Evolutionary conservation across 129 eudicot species (phyloP).

Genomic region (Flaveria trinervia): DNA sequence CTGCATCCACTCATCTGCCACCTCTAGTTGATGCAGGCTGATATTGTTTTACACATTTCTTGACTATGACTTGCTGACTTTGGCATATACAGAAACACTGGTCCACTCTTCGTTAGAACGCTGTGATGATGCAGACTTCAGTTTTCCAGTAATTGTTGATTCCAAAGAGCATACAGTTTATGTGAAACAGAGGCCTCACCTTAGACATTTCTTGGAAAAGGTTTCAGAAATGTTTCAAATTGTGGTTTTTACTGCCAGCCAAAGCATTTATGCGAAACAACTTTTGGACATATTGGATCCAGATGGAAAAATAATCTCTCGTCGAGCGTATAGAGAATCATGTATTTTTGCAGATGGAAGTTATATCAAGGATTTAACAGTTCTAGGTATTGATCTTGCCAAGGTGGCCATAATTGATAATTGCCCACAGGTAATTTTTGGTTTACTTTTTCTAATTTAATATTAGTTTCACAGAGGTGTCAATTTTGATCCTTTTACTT

Average conservation of each 20-base stretch:
- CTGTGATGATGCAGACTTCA: constrained; percentile 85
- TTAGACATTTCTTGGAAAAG: constrained; percentile 63
- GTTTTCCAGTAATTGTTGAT: constrained; percentile 74
- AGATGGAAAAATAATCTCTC: constrained; percentile 73
- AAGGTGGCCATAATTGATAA: constrained; percentile 92
- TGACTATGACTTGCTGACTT: constrained; percentile 11
- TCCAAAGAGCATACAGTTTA: constrained; percentile 76
- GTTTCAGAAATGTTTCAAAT: constrained; percentile 91
- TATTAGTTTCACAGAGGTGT: neutral
- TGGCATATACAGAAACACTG: constrained; percentile 71
- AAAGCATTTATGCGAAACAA: constrained; percentile 86
- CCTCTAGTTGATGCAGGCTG: constrained; percentile 8
- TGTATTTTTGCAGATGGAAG: constrained; percentile 81
- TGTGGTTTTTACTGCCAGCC: constrained; percentile 92
- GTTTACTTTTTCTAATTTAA: constrained; percentile 4
- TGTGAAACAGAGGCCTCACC: constrained; percentile 89
- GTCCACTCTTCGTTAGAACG: constrained; percentile 87
- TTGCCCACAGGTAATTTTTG: constrained; percentile 75
- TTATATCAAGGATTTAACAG: constrained; percentile 91
- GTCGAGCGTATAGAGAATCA: constrained; percentile 90
- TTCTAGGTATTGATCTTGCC: constrained; percentile 93
- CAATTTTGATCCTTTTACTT: neutral
- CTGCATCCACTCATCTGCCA: neutral
- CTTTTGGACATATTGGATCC: constrained; percentile 94
- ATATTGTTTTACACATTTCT: neutral